These are phyloP conservation scores for Oxyria digyna DNA, from an alignment of 148 eudicot species.

Conservation along the genomic window DNA sequence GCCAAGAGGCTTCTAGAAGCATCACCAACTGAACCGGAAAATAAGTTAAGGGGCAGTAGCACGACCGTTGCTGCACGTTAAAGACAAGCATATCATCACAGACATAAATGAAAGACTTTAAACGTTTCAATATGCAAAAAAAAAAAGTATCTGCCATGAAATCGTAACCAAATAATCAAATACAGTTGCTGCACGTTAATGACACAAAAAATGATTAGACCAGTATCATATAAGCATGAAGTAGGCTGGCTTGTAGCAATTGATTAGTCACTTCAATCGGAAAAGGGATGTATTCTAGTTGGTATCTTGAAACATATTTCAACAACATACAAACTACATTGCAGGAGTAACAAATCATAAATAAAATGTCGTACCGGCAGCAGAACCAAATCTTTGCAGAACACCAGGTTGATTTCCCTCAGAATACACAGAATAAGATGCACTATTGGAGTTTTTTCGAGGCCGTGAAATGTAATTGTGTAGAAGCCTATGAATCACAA, in stretches of 20 bases:
- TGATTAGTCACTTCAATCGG: not conserved
- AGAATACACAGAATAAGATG: conserved; percentile 36
- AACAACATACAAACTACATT: not conserved
- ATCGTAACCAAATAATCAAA: not conserved
- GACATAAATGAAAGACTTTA: not conserved
- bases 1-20: conserved; percentile 56
- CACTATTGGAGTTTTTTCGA: conserved; percentile 26
- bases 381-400: conserved; percentile 76
- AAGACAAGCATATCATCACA: conserved; percentile 9
- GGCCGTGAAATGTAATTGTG: conserved; percentile 60
- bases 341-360: not conserved
- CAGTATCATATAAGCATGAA: not conserved
- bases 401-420: conserved; percentile 67
- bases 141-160: not conserved
- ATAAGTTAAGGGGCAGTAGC: conserved; percentile 58
- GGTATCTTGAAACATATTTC: not conserved
- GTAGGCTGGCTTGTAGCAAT: not conserved
- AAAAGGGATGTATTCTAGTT: not conserved
- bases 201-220: not conserved
- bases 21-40: conserved; percentile 48
- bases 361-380: conserved; percentile 45
- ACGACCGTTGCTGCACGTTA: conserved; percentile 71
- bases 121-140: not conserved
- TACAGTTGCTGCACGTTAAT: too few relatives aligned
- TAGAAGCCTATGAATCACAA: conserved; percentile 56